phyloP scores from a whole-genome alignment of 202 grass and related monocot genomes.

The Carex arenaria region DNA sequence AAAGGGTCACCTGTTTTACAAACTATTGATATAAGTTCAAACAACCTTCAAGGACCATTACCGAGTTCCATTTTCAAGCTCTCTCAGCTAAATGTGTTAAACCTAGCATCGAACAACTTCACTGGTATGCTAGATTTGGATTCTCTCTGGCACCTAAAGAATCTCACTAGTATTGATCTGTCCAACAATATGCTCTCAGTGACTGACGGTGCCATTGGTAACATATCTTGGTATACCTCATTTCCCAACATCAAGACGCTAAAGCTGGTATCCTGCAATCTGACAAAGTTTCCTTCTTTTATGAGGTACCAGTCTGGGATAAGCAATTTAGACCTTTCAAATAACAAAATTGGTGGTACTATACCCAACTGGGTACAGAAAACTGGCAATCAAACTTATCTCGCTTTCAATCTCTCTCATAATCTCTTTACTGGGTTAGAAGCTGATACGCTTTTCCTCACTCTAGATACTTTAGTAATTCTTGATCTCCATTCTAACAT shows the following conservation, averaged over 20 bases:
- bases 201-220: neutral
- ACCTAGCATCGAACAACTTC: conserved; percentile 42
- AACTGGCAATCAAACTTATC: neutral
- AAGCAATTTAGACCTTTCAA: conserved; percentile 35
- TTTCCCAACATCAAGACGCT: conserved; percentile 23
- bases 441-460: conserved; percentile 4
- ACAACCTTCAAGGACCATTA: conserved; percentile 35
- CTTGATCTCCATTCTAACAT: conserved; percentile 50
- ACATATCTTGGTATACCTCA: conserved; percentile 7
- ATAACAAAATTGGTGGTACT: conserved; percentile 32
- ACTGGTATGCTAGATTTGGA: conserved; percentile 33
- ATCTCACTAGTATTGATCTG: conserved; percentile 34
- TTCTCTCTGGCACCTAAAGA: conserved; percentile 24
- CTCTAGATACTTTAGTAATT: neutral
- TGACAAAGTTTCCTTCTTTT: conserved; percentile 39
- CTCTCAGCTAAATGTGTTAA: conserved; percentile 23
- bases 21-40: conserved; percentile 15
- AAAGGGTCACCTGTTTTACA: conserved; percentile 15
- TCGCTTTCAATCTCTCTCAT: conserved; percentile 33
- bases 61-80: conserved; percentile 36
- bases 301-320: conserved; percentile 6
- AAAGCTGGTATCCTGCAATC: conserved; percentile 44
- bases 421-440: conserved; percentile 42
- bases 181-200: conserved; percentile 48
- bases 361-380: conserved; percentile 47